phyloP scores from a whole-genome alignment of 139 green algal genomes.

The Pseudopediastrum boryanum region DNA sequence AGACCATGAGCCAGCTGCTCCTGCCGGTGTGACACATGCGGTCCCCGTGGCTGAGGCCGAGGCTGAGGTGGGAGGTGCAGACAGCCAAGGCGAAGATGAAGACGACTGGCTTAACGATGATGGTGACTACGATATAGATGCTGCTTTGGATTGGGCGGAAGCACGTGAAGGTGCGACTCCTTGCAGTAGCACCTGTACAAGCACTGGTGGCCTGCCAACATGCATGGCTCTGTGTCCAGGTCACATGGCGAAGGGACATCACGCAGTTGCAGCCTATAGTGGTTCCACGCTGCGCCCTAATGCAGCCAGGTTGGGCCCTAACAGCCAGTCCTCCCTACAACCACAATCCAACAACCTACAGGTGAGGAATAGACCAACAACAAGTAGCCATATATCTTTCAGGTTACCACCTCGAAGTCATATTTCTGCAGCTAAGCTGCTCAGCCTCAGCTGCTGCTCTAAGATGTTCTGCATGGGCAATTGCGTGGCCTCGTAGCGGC shows the following conservation, averaged over 20 bases:
- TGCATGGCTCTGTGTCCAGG: background rate
- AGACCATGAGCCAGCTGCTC: background rate
- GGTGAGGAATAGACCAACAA: too few species aligned
- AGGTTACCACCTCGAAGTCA: too few species aligned
- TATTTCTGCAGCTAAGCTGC: too few species aligned
- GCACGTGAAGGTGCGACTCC: conserved; percentile 60
- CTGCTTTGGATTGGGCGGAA: conserved; percentile 78
- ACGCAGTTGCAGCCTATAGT: conserved; percentile 40
- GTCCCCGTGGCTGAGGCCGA: conserved; percentile 6
- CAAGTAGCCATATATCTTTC: too few species aligned
- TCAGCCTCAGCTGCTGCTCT: too few species aligned
- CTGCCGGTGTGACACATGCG: background rate
- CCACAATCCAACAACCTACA: too few species aligned
- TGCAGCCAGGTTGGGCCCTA: background rate
- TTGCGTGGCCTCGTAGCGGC: too few species aligned
- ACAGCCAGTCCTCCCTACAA: too few species aligned
- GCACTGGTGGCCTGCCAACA: background rate
- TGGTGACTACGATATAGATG: conserved; percentile 60
- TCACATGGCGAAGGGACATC: conserved; percentile 25
- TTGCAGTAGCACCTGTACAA: background rate
- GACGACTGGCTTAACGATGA: conserved; percentile 61
- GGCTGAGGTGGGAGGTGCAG: conserved; percentile 28
- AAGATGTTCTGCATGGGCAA: too few species aligned
- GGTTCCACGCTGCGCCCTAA: background rate
- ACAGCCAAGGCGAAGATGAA: conserved; percentile 34